These are phyloP conservation scores for Erodium maritimum DNA, from an alignment of 345 rosid genomes.

Conservation along the genomic window DNA sequence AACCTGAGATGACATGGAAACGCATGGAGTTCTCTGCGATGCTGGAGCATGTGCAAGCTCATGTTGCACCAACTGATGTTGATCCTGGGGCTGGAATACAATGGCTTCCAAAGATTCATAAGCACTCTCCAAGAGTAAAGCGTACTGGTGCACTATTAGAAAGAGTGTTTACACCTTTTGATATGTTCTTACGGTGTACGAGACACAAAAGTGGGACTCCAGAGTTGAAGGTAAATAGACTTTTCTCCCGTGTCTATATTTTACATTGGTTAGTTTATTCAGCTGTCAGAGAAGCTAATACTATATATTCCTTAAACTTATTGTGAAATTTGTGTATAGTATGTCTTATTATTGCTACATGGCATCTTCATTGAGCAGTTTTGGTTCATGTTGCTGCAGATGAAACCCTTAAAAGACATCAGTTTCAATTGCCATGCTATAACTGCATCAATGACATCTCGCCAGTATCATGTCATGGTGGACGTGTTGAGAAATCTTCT, in stretches of 20 bases:
- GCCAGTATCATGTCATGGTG: conserved; percentile 94
- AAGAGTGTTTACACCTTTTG: conserved; percentile 97
- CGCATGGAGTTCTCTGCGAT: conserved; percentile 84
- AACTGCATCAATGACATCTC: conserved; percentile 93
- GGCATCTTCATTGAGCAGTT: too few relatives aligned
- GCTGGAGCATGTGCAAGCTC: conserved; percentile 97
- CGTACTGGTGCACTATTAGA: conserved; percentile 98
- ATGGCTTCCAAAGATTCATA: conserved; percentile 91
- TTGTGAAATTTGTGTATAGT: background rate
- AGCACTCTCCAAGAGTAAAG: conserved; percentile 80
- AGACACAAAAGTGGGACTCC: conserved; percentile 97
- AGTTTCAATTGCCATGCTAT: conserved; percentile 71
- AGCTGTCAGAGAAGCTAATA: background rate
- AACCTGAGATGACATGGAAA: conserved; percentile 91
- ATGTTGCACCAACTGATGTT: conserved; percentile 99
- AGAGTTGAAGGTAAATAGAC: conserved; percentile 66
- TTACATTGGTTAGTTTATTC: background rate
- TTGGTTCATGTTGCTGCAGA: conserved; percentile 29
- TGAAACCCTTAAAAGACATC: conserved; percentile 95
- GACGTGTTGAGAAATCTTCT: conserved; percentile 96
- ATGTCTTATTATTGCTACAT: background rate
- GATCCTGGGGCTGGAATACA: conserved; percentile 99
- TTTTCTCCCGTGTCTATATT: background rate
- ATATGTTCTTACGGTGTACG: conserved; percentile 89
- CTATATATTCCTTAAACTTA: too few relatives aligned